Evolutionary conservation across 345 rosid species (phyloP), one percentile per base, ranked within the genome.

Genomic region (Clarkia xantiana): DNA sequence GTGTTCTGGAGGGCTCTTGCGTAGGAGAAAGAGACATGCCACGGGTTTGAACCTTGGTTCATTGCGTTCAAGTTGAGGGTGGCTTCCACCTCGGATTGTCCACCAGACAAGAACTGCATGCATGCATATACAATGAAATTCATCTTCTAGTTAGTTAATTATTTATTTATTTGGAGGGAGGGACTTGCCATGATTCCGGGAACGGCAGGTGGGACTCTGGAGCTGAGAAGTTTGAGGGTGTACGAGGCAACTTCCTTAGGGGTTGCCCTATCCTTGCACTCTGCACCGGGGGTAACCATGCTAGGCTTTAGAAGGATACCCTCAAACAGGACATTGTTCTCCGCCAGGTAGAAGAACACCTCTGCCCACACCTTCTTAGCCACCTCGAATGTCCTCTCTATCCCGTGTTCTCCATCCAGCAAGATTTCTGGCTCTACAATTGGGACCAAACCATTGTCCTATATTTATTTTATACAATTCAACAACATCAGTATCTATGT

Each of bases 201-300:
- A 60, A 90, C 97, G 14, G 95, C 68, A 0, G 91, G 96, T 12
- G 98, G 96, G 71, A 91, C 67, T 72, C 96, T 83, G 58, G 73
- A 64, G 53, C 69, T 67, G 62, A 91, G 94, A 64, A 91, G 98
- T 70, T 79, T 81, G 74, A 84, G 98, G 47, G 96, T 91, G 94
- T 84, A 86, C 0, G 79, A 70, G 12, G 96, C 83, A 56, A 91
- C 98, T 54, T 81, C 73, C 53, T 79, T 64, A 42, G 98, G 98
- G 29, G 76, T 81, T 53, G 84, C 96, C 62, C 42, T 79, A 12
- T 81, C 96, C 65, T 81, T 86, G 69, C 83, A 78, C 70, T 84
- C 98, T 29, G 94, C 98, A 11, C 98, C 98, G 11, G 98, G 98
- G 46, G 96, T 91, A 39, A 91, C 98, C 98, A 91, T 91, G 78